Percentiles rank a stretch among this genome's conserved stretches.
Conservation (phyloP, 495 filamentous ascomycete genomes). For the Neurospora sp. region DNA sequence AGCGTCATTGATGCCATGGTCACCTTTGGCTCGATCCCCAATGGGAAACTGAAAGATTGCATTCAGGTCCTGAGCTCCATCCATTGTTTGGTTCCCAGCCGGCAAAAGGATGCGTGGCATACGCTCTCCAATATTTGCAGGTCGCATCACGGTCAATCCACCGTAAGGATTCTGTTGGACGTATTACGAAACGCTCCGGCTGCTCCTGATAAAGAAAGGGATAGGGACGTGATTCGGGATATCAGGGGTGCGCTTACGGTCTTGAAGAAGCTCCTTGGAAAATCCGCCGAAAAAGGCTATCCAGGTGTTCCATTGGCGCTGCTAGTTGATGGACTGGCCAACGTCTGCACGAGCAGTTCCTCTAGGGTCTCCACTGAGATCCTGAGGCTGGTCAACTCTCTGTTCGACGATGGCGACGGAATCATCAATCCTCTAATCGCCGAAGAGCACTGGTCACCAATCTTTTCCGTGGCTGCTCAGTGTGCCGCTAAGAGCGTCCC, state of each 20-base stretch:
- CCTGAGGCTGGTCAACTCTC: constrained; percentile 40
- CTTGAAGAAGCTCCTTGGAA: constrained; percentile 53
- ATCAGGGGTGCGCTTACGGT: constrained; percentile 60
- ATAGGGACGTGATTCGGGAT: constrained; percentile 38
- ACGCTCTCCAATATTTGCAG: constrained; percentile 66
- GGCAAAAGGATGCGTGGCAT: constrained; percentile 65
- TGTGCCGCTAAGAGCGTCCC: constrained; percentile 32
- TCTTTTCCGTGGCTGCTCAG: constrained; percentile 35
- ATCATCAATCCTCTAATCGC: constrained; percentile 34
- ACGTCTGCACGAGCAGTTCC: constrained; percentile 44
- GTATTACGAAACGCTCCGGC: constrained; percentile 46
- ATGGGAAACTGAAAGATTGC: constrained; percentile 52
- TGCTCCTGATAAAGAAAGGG: constrained; percentile 43
- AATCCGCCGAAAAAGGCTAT: constrained; percentile 51
- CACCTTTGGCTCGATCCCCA: constrained; percentile 68
- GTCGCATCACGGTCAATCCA: constrained; percentile 67
- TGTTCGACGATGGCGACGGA: constrained; percentile 34
- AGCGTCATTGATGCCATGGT: constrained; percentile 70
- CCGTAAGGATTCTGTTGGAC: constrained; percentile 53
- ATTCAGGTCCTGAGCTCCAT: constrained; percentile 76
- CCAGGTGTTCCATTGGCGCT: constrained; percentile 48
- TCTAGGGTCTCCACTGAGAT: constrained; percentile 43
- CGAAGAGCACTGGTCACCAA: constrained; percentile 44
- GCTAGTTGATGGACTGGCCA: constrained; percentile 48
- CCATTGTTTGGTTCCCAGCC: constrained; percentile 58